These are phyloP conservation scores for Artomyces pyxidatus DNA, from an alignment of 768 basidiomycete species.

Conservation along the genomic window DNA sequence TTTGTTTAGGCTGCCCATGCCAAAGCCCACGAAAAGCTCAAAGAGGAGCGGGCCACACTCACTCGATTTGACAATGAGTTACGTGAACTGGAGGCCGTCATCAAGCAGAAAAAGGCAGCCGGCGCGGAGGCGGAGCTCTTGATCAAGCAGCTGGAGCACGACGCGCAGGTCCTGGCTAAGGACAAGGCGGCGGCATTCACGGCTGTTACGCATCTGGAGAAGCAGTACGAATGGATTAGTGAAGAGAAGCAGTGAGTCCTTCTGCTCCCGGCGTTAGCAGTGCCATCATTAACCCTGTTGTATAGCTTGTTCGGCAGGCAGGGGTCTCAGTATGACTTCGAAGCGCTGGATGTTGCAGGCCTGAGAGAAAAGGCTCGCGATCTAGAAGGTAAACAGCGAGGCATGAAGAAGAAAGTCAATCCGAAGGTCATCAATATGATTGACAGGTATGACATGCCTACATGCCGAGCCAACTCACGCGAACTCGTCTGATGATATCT, in stretches of 20 bases:
- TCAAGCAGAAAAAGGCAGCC: conserved; percentile 73
- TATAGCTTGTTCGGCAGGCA: conserved; percentile 75
- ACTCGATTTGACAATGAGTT: conserved; percentile 86
- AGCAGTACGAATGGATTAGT: conserved; percentile 79
- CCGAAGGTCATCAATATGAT: conserved; percentile 95
- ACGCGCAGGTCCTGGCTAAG: conserved; percentile 50
- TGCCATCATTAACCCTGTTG: conserved; percentile 1
- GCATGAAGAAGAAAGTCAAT: conserved; percentile 94
- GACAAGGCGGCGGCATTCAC: conserved; percentile 53
- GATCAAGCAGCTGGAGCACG: conserved; percentile 63
- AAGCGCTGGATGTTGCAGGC: conserved; percentile 47
- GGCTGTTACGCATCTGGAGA: conserved; percentile 58
- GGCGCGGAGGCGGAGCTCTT: conserved; percentile 59
- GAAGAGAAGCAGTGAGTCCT: conserved; percentile 76
- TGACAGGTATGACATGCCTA: conserved; percentile 55
- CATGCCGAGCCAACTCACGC: background rate
- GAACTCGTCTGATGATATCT: conserved; percentile 2
- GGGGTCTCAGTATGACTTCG: conserved; percentile 79
- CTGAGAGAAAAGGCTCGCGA: conserved; percentile 61
- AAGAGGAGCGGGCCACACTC: conserved; percentile 82
- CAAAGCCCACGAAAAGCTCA: conserved; percentile 61
- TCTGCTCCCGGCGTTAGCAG: background rate
- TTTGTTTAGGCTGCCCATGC: conserved; percentile 45
- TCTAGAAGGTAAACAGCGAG: conserved; percentile 69
- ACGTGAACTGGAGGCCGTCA: conserved; percentile 69